A percentile compares a stretch with the other conserved stretches of the same genome.
These are phyloP conservation scores for Phalaenopsis equestris DNA, from an alignment of 106 monocot species.

Conservation along the genomic window DNA sequence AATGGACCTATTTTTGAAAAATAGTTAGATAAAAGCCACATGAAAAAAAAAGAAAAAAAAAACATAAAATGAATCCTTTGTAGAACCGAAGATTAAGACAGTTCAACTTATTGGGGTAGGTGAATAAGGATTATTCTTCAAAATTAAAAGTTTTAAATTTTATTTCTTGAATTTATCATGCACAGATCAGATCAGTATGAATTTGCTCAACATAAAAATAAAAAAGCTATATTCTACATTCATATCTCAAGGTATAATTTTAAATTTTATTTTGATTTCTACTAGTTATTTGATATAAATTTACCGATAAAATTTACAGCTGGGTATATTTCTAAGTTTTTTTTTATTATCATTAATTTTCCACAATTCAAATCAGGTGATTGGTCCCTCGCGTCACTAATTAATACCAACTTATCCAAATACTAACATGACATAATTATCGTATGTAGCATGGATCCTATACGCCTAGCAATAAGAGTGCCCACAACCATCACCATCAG, in stretches of 20 bases:
- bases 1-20: constrained; percentile 49
- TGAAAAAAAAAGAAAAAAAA: not conserved
- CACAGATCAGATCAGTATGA: not conserved
- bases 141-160: not conserved
- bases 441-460: no score
- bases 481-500: no score
- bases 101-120: not conserved
- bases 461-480: no score
- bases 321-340: no score
- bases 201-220: not conserved
- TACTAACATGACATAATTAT: no score
- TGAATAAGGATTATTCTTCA: not conserved
- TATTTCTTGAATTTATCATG: not conserved
- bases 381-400: no score
- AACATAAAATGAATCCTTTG: not conserved
- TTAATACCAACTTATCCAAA: no score
- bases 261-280: no score
- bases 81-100: not conserved
- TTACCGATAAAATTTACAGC: no score
- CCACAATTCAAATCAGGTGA: no score
- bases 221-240: not conserved
- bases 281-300: no score
- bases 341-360: no score
- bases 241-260: not conserved
- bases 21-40: constrained; percentile 1